These are phyloP conservation scores for Colletotrichum navitas DNA, from an alignment of 2,329 filamentous ascomycete genomes.

Conservation along the genomic window DNA sequence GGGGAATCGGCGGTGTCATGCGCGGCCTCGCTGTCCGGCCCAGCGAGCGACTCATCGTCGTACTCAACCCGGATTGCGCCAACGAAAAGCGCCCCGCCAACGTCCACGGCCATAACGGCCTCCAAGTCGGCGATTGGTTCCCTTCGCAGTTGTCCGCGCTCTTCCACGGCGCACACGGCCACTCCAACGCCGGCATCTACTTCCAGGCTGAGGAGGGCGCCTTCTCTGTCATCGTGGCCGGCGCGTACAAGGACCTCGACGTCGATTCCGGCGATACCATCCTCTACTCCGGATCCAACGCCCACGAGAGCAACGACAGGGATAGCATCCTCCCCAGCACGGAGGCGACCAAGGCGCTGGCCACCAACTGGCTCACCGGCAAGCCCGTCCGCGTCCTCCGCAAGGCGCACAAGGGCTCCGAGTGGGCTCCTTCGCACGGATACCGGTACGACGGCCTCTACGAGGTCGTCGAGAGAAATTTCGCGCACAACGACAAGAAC, in stretches of 20 bases:
- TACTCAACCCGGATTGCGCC: constrained; percentile 42
- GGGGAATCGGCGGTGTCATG: constrained; percentile 49
- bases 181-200: constrained; percentile 62
- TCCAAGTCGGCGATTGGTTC: constrained; percentile 62
- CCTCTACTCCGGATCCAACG: constrained; percentile 47
- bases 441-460: constrained; percentile 55
- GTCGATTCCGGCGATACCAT: constrained; percentile 45
- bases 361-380: constrained; percentile 38
- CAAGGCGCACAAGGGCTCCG: constrained; percentile 35
- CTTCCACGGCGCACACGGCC: constrained; percentile 66
- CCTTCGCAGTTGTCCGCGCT: constrained; percentile 63
- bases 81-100: constrained; percentile 37
- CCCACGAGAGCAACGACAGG: constrained; percentile 41
- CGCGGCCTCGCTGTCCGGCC: constrained; percentile 44
- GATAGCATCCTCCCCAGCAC: not conserved
- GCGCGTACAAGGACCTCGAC: constrained; percentile 47
- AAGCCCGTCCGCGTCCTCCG: constrained; percentile 50
- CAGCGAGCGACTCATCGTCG: constrained; percentile 9
- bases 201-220: constrained; percentile 59
- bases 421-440: constrained; percentile 41
- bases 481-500: constrained; percentile 39
- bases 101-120: constrained; percentile 50
- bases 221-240: constrained; percentile 66
- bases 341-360: constrained; percentile 44
- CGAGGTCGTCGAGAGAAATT: not conserved